Base-by-base conservation (phyloP, 2,329 filamentous ascomycete genomes). In the Alternaria postmessia region DNA sequence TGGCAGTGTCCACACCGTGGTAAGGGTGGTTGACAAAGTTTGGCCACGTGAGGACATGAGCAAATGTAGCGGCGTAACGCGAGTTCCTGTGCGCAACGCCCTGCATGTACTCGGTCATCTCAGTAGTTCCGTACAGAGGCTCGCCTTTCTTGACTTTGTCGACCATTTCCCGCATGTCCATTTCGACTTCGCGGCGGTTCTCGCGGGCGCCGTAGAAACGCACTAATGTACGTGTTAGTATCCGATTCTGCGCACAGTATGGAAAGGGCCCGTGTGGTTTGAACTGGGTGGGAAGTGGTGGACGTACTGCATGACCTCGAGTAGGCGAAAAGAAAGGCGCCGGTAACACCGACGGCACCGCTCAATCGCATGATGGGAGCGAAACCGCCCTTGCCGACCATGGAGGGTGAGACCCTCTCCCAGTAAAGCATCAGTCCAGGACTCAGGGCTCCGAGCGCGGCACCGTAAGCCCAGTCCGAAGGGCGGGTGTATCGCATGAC, bases 131-230 rank as follows among this genome's bases (percentile, higher is more conserved):
- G 81, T 99, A 99, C 49, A 98, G 84, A 36, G 95, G 86, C 83
- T 96, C 87, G 67, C 94, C 94, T 61, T 86, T 88, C 87, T 98
- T 99, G 78, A 98, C 94, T 82, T 94, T 96, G 79, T 89, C 87
- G 38, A 97, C 94, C 95, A 99, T 99, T 82, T 99, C 95, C 67
- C 88, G 87, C 94, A 98, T 98, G 78, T 99, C 95, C 90, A 96
- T 90, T 66, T 97, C 91, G 59, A 95, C 84, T 81, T 99, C 95
- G 72, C 95, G 89, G 55, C 89, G 83, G 82, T 99, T 99, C 81
- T 99, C 95, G 48, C 87, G 89, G 81, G 94, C 92, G 73, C 95
- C 95, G 82, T 97, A 98, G 83, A 99, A 98, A 67, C 95, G 91
- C 75, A 94, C 93, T 97, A 75, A 46, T 34, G 51, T 7, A 2